Percentiles rank a stretch among this genome's conserved stretches.
These are phyloP conservation scores for Quercus berberidifolia DNA, from an alignment of 306 rosid genomes.

Conservation along the genomic window DNA sequence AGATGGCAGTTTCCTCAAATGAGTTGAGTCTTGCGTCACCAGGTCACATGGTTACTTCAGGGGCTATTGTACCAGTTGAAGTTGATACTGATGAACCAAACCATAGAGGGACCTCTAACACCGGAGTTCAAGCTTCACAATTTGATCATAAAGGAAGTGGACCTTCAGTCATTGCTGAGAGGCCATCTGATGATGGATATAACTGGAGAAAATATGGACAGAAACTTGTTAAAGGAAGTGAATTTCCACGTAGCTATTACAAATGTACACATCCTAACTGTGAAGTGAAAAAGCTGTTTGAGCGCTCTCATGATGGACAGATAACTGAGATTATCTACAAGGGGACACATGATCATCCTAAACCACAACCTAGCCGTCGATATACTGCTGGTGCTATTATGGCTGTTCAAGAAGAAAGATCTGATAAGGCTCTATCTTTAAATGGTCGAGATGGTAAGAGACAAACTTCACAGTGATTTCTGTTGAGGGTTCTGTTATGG, in stretches of 20 bases:
- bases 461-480: slow-evolving; percentile 15
- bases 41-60: slow-evolving; percentile 45
- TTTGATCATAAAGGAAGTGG: slow-evolving; percentile 56
- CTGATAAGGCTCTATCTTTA: slow-evolving; percentile 61
- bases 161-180: slow-evolving; percentile 47
- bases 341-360: slow-evolving; percentile 96
- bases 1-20: slow-evolving; percentile 52
- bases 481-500: neutral
- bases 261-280: slow-evolving; percentile 97
- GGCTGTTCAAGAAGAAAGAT: slow-evolving; percentile 63
- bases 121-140: slow-evolving; percentile 52
- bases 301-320: slow-evolving; percentile 93
- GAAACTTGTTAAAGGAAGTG: slow-evolving; percentile 95
- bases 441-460: slow-evolving; percentile 70
- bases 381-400: slow-evolving; percentile 53
- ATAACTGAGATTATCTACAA: slow-evolving; percentile 92
- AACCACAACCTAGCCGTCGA: slow-evolving; percentile 89
- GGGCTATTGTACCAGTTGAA: slow-evolving; percentile 49
- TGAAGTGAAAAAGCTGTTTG: slow-evolving; percentile 96
- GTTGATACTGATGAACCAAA: slow-evolving; percentile 55
- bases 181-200: slow-evolving; percentile 83
- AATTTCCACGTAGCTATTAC: slow-evolving; percentile 98
- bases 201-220: slow-evolving; percentile 98
- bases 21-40: slow-evolving; percentile 59
- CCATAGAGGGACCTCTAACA: slow-evolving; percentile 43